phyloP scores from a whole-genome alignment of 2,329 filamentous ascomycete species.

The Macrophomina tecta region DNA sequence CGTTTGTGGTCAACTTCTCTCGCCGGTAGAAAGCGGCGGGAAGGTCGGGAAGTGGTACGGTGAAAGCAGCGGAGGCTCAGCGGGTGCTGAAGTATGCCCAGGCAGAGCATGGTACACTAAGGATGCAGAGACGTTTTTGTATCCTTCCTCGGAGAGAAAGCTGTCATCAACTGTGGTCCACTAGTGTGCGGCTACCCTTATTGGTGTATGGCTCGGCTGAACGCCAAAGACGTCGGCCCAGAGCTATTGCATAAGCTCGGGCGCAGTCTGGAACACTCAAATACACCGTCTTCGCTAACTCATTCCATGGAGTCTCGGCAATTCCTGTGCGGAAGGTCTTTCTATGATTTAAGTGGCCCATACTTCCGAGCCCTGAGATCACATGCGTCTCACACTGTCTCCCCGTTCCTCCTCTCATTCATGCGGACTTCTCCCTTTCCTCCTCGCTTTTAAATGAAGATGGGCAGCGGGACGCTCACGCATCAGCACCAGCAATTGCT shows the following conservation, averaged over 20 bases:
- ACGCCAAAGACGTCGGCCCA: not conserved
- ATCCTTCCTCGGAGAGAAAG: not conserved
- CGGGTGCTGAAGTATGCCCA: not conserved
- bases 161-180: not conserved
- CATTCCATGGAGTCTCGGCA: not conserved
- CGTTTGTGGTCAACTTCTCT: not conserved
- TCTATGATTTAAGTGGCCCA: not conserved
- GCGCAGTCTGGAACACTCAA: not conserved
- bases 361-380: not conserved
- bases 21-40: not conserved
- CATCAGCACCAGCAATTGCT: slow-evolving; percentile 12
- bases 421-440: not conserved
- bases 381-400: not conserved
- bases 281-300: not conserved
- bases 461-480: slow-evolving; percentile 4
- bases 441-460: not conserved
- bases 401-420: not conserved
- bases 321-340: not conserved
- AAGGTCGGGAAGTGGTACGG: not conserved
- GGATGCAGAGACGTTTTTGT: not conserved
- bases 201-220: not conserved
- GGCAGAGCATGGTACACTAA: not conserved
- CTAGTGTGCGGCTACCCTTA: not conserved
- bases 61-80: not conserved
- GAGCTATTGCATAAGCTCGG: not conserved